A percentile compares a stretch with the other conserved stretches of the same genome.
Conservation (phyloP, 371 early-diverging fungal genomes). For the Homolaphlyctis polyrhiza region DNA sequence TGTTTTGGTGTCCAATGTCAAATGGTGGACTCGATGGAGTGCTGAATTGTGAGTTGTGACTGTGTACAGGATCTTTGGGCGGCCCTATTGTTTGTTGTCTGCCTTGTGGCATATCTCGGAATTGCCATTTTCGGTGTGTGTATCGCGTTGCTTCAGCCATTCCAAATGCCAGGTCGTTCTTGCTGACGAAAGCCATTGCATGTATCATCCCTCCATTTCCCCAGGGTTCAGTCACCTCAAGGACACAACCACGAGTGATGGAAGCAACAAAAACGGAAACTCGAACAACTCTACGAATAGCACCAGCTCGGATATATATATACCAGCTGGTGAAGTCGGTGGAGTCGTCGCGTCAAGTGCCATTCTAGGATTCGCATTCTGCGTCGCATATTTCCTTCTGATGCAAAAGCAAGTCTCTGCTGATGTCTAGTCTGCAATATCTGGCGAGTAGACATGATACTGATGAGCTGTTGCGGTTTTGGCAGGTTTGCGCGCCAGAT, state of each 20-base stretch:
- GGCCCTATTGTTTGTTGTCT: conserved; percentile 36
- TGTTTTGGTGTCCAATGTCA: too few species aligned
- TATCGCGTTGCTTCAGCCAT: conserved; percentile 5
- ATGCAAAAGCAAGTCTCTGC: conserved; percentile 10
- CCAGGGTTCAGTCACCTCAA: neutral
- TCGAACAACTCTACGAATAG: neutral
- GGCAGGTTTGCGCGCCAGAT: conserved; percentile 27
- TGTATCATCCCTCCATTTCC: conserved; percentile 16
- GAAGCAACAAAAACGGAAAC: conserved; percentile 1
- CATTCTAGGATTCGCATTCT: conserved; percentile 12
- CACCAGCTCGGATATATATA: neutral
- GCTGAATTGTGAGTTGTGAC: too few species aligned
- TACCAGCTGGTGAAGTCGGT: conserved; percentile 8
- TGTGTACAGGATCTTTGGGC: conserved; percentile 51
- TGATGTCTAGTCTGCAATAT: neutral
- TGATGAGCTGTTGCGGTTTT: neutral
- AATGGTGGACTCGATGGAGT: too few species aligned
- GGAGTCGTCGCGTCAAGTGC: conserved; percentile 13
- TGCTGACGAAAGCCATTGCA: too few species aligned
- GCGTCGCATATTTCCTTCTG: conserved; percentile 13
- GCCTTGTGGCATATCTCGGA: conserved; percentile 28
- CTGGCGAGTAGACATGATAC: neutral
- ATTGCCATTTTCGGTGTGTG: neutral
- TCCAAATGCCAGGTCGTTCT: too few species aligned
- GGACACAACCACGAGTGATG: neutral